Conservation (phyloP, 148 eudicot genomes). For the Rhododendron simsii region DNA sequence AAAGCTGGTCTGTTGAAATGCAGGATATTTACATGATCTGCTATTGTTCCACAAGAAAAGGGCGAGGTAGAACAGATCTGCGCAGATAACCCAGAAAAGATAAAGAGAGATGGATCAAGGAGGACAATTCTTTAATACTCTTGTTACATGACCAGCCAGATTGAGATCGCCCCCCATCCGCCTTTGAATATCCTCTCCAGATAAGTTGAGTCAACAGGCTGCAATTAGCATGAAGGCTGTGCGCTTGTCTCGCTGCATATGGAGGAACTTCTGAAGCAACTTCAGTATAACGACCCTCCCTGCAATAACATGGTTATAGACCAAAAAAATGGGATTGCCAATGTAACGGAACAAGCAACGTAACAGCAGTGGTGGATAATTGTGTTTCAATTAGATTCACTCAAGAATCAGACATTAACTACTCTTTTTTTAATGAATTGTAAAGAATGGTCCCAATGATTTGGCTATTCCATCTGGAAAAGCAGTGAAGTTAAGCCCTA, state of each 20-base stretch:
- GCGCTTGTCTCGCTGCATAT: not conserved
- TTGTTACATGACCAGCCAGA: not conserved
- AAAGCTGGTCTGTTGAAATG: not conserved
- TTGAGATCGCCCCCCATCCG: not conserved
- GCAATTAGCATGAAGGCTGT: not conserved
- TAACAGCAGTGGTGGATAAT: not conserved
- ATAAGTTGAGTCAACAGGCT: not conserved
- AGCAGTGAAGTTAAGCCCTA: not conserved
- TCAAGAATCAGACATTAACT: not conserved
- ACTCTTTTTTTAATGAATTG: not conserved
- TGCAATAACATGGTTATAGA: not conserved
- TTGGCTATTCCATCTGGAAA: not conserved
- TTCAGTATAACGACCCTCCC: not conserved
- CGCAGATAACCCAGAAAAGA: not conserved
- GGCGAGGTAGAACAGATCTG: no score
- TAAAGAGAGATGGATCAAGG: not conserved
- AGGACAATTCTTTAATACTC: not conserved
- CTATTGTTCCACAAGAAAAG: not conserved
- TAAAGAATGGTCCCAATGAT: not conserved
- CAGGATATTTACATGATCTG: not conserved
- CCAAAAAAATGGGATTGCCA: not conserved
- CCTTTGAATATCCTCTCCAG: not conserved
- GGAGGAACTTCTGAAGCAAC: not conserved
- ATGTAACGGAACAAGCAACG: not conserved
- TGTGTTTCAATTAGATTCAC: not conserved